A percentile compares a stretch with the other conserved stretches of the same genome.
Evolutionary conservation across 768 basidiomycete genomes (phyloP).

Genomic region (Podaxis sp.): DNA sequence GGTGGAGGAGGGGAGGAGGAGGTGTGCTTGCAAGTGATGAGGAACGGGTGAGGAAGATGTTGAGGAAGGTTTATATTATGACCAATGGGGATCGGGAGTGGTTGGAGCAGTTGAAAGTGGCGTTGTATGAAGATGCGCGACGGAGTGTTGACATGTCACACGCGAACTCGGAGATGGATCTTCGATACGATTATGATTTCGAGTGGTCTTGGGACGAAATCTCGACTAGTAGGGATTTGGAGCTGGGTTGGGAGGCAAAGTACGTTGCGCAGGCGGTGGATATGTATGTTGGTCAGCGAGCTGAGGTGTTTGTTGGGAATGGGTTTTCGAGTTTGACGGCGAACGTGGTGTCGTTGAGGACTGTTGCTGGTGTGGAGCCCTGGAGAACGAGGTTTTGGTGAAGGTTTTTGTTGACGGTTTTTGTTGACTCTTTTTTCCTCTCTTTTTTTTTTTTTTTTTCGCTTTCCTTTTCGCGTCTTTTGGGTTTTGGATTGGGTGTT

Average conservation of each 20-base stretch:
- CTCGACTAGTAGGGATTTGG: conserved; percentile 50
- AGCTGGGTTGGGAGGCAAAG: conserved; percentile 48
- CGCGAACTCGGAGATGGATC: neutral
- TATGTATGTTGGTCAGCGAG: conserved; percentile 63
- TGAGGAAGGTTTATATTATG: conserved; percentile 56
- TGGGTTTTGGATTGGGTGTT: no score
- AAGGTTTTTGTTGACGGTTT: conserved; percentile 8
- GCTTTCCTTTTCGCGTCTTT: no score
- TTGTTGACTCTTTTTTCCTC: neutral
- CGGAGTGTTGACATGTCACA: neutral
- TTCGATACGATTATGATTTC: neutral
- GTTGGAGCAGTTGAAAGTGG: conserved; percentile 40
- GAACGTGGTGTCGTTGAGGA: conserved; percentile 30
- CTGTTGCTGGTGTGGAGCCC: conserved; percentile 23
- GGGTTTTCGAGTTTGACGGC: conserved; percentile 43
- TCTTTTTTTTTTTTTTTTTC: neutral
- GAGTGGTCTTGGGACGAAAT: conserved; percentile 43
- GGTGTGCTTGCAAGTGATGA: neutral
- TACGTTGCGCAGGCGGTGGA: conserved; percentile 58
- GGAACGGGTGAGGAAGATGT: conserved; percentile 8
- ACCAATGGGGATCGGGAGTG: conserved; percentile 55
- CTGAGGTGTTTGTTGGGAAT: conserved; percentile 66
- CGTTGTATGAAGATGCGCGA: conserved; percentile 21
- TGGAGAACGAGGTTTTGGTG: conserved; percentile 30
- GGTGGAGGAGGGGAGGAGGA: neutral